Evolutionary conservation across 495 filamentous ascomycete species (phyloP).

Genomic region (Podospora fimiseda): DNA sequence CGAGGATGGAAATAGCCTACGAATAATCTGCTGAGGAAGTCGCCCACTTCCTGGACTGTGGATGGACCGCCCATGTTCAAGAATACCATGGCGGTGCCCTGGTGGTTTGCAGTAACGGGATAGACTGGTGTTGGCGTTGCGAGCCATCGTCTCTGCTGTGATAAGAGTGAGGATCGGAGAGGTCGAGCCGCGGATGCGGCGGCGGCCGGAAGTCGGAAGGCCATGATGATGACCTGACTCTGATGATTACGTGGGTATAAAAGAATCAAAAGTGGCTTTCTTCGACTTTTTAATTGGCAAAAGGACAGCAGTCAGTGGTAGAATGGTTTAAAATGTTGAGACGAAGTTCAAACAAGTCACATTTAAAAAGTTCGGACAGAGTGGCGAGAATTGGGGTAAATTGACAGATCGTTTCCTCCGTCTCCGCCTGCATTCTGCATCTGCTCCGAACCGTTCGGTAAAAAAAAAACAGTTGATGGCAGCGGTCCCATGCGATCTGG

Average conservation of each 20-base stretch:
- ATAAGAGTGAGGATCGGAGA: slow-evolving; percentile 13
- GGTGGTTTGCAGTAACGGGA: slow-evolving; percentile 58
- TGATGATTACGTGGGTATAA: not conserved
- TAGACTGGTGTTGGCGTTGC: slow-evolving; percentile 52
- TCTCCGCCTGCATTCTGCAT: not conserved
- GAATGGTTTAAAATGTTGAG: too few species aligned
- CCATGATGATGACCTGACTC: slow-evolving; percentile 32
- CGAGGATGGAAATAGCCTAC: slow-evolving; percentile 33
- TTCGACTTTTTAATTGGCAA: too few species aligned
- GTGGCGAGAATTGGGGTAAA: not conserved
- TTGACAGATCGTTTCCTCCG: not conserved
- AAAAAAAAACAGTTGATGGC: not conserved
- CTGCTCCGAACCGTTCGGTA: slow-evolving; percentile 2
- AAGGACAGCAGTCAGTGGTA: too few species aligned
- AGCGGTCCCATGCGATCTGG: slow-evolving; percentile 6
- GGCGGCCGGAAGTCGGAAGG: slow-evolving; percentile 36
- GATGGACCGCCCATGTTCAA: slow-evolving; percentile 99
- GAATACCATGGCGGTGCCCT: slow-evolving; percentile 90
- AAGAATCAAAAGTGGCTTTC: not conserved
- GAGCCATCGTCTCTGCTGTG: slow-evolving; percentile 42
- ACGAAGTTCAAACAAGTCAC: not conserved
- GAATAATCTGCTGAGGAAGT: slow-evolving; percentile 91
- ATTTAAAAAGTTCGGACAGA: not conserved
- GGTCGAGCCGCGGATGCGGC: slow-evolving; percentile 24
- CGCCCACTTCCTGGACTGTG: slow-evolving; percentile 76